phyloP scores from a whole-genome alignment of 352 stramenopile genomes.

The Stramenopiles sp. region DNA sequence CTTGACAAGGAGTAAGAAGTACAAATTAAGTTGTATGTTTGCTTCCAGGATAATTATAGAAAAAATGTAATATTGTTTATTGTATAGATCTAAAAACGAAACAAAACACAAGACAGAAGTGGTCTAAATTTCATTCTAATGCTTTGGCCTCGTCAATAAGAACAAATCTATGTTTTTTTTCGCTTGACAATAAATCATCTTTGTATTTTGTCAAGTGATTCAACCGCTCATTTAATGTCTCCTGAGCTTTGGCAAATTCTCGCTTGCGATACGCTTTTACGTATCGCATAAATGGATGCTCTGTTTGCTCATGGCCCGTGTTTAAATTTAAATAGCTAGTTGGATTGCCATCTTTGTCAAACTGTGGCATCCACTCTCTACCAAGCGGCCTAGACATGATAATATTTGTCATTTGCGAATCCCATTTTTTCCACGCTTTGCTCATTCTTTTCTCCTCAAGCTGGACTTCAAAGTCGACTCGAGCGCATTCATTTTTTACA shows the following conservation, averaged over 20 bases:
- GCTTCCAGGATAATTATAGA: too few relatives aligned
- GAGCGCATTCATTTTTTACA: slow-evolving; percentile 7
- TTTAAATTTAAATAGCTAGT: slow-evolving; percentile 9
- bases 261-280: slow-evolving; percentile 4
- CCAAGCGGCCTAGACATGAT: background rate
- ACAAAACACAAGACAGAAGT: too few relatives aligned
- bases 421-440: slow-evolving; percentile 9
- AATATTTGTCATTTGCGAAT: slow-evolving; percentile 6
- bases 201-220: background rate
- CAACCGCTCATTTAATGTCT: background rate
- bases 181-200: background rate
- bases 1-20: too few relatives aligned
- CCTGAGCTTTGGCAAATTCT: slow-evolving; percentile 4
- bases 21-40: too few relatives aligned
- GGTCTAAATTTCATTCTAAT: background rate
- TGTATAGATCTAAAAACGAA: too few relatives aligned
- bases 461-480: background rate
- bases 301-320: background rate
- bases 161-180: background rate
- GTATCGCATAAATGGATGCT: slow-evolving; percentile 11
- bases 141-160: background rate
- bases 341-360: background rate
- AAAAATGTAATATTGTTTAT: too few relatives aligned
- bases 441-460: background rate
- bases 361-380: slow-evolving; percentile 3